Evolutionary conservation across 805 yeast genomes (phyloP).

Genomic region (Spathaspora passalidarum): DNA sequence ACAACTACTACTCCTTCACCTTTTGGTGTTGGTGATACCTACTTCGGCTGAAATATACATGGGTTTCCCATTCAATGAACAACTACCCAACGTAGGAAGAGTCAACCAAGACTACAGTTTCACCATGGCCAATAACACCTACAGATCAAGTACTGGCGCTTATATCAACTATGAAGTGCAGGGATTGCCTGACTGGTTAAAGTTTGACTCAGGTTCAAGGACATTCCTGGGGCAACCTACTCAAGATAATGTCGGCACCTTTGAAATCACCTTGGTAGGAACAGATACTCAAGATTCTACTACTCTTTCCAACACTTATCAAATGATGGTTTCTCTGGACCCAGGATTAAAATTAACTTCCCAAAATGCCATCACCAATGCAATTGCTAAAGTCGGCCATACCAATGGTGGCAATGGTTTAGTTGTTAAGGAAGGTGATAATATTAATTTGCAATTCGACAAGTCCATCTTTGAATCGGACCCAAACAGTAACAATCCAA

Average conservation of each 20-base stretch:
- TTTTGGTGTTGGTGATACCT: not conserved
- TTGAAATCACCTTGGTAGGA: conserved; percentile 56
- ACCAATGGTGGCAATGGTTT: conserved; percentile 77
- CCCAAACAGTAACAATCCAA: conserved; percentile 42
- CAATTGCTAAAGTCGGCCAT: conserved; percentile 61
- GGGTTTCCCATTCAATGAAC: conserved; percentile 79
- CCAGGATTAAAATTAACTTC: conserved; percentile 52
- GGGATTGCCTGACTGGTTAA: conserved; percentile 74
- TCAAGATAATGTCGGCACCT: conserved; percentile 37
- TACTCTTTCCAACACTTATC: conserved; percentile 44
- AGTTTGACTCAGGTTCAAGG: conserved; percentile 60
- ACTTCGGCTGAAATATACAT: conserved; percentile 15
- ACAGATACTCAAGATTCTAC: conserved; percentile 54
- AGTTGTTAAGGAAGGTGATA: conserved; percentile 67
- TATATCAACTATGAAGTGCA: conserved; percentile 53
- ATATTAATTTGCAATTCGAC: conserved; percentile 65
- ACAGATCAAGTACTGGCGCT: conserved; percentile 36
- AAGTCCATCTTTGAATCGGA: conserved; percentile 51
- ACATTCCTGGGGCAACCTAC: conserved; percentile 70
- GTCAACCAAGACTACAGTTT: conserved; percentile 59
- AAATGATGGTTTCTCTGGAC: conserved; percentile 57
- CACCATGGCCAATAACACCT: conserved; percentile 70
- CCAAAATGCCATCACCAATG: conserved; percentile 43
- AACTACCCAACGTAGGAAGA: conserved; percentile 85
- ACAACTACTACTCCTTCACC: not conserved